Evolutionary conservation across 177 flowering plant genomes (phyloP).

Genomic region (Vitis hybrid): DNA sequence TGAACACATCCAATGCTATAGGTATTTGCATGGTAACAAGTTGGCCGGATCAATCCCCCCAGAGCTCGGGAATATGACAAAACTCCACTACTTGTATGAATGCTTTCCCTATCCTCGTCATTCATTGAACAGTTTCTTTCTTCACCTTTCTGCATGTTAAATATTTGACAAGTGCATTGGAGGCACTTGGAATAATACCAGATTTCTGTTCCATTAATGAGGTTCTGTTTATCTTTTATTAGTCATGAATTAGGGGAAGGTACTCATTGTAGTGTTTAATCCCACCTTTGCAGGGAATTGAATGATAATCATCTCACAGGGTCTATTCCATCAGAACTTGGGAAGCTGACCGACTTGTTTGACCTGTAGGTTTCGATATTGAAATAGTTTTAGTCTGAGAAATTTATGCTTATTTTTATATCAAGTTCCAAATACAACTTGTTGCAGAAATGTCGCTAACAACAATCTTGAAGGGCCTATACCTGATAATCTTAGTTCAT

Average conservation of each 20-base stretch:
- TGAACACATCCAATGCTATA: slow-evolving; percentile 15
- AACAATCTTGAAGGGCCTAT: slow-evolving; percentile 76
- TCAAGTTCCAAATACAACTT: slow-evolving; percentile 6
- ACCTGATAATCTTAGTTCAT: slow-evolving; percentile 73
- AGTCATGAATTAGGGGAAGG: too few relatives aligned
- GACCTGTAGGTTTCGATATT: slow-evolving; percentile 52
- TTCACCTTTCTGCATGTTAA: background rate
- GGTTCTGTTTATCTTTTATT: background rate
- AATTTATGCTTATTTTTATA: background rate
- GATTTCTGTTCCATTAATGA: background rate
- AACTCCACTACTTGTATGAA: slow-evolving; percentile 82
- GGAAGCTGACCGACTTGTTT: slow-evolving; percentile 72
- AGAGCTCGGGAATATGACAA: slow-evolving; percentile 95
- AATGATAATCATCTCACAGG: slow-evolving; percentile 74
- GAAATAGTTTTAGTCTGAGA: background rate
- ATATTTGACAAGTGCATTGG: background rate
- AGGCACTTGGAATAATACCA: background rate
- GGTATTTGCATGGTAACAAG: slow-evolving; percentile 90
- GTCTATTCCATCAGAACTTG: slow-evolving; percentile 71
- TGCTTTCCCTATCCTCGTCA: background rate
- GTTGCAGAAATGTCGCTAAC: slow-evolving; percentile 69
- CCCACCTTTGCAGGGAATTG: slow-evolving; percentile 53
- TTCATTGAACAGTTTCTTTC: background rate
- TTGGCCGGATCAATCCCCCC: slow-evolving; percentile 84
- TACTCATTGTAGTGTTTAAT: background rate